Base-by-base conservation (phyloP, 305 asterid species). In the Ruellia speciosa region DNA sequence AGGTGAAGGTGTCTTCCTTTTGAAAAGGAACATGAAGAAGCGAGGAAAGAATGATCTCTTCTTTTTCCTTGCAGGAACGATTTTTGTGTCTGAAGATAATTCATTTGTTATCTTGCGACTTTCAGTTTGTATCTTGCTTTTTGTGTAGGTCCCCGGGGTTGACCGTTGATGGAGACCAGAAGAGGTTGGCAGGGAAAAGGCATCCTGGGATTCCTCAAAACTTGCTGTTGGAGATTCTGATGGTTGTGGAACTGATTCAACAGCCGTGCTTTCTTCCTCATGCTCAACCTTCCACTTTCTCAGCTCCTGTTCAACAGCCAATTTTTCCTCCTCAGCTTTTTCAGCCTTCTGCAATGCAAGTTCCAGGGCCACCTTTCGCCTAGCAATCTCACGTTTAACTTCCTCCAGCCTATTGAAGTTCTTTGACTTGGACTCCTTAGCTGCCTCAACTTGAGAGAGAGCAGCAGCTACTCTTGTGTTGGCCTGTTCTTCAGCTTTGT, bases 401-500 rank as follows among this genome's bases (percentile, higher is more conserved):
- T 83, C 88, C 47, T 87, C 94, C 31, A 94, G 85, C 70, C 72
- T 83, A 34, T 49, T 76, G 75, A 83, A 28, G 73, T 84, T 89
- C 69, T 24, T 72, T 35, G 66, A 6, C 65, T 89, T 95, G 0
- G 86, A 70, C 34, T 83, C 93, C 74, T 87, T 94, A 12, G 96
- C 99, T 2, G 52, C 66, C 66, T 85, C 95, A 3, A 94, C 74
- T 63, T 85, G 82, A 14, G 85, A 56, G 41, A 81, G 59, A 9
- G 94, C 99, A 13, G 60, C 82, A 0, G 79, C 76, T 12, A 89
- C 81, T 41, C 88, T 72, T 9, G 56, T n/a, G 63, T 76, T 89
- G 0, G 97, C 95, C 61, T 85, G 75, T 76, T 81, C 95, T 60
- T 94, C 95, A 0, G 95, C 97, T 45, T 85, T 96, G 39, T 85